Evolutionary conservation across 2,329 filamentous ascomycete genomes (phyloP).

Genomic region (Sporothrix euskadiensis): DNA sequence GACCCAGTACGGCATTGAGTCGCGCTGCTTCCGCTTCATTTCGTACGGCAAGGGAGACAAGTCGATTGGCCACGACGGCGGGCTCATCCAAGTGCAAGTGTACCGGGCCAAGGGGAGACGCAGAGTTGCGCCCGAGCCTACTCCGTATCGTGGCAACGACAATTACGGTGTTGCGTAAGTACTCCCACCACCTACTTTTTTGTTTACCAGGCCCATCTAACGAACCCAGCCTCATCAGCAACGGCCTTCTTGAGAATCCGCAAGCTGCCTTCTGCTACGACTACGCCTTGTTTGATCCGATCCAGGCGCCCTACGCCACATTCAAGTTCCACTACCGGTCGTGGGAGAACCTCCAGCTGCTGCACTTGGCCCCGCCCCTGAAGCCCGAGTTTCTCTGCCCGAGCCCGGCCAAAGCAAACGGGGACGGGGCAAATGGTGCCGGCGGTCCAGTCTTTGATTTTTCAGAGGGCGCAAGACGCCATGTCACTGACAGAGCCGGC

Average conservation of each 20-base stretch:
- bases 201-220: background rate
- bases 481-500: no score
- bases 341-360: conserved; percentile 49
- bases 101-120: conserved; percentile 54
- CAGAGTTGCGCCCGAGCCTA: conserved; percentile 45
- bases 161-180: conserved; percentile 57
- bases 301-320: conserved; percentile 52
- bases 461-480: background rate
- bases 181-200: no score
- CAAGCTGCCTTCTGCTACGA: conserved; percentile 54
- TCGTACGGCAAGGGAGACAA: conserved; percentile 41
- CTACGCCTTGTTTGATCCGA: conserved; percentile 54
- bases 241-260: conserved; percentile 54
- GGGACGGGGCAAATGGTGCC: conserved; percentile 61
- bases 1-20: conserved; percentile 48
- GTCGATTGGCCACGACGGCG: conserved; percentile 54
- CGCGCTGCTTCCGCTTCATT: conserved; percentile 54
- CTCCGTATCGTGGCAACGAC: conserved; percentile 50
- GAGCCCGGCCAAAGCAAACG: conserved; percentile 38
- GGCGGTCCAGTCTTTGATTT: background rate
- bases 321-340: conserved; percentile 61
- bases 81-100: conserved; percentile 55
- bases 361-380: conserved; percentile 49
- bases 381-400: conserved; percentile 19
- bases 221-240: conserved; percentile 49